A percentile compares a stretch with the other conserved stretches of the same genome.
phyloP scores from a whole-genome alignment of 1,284 basidiomycete species.

The Salmacisia buchloeana region DNA sequence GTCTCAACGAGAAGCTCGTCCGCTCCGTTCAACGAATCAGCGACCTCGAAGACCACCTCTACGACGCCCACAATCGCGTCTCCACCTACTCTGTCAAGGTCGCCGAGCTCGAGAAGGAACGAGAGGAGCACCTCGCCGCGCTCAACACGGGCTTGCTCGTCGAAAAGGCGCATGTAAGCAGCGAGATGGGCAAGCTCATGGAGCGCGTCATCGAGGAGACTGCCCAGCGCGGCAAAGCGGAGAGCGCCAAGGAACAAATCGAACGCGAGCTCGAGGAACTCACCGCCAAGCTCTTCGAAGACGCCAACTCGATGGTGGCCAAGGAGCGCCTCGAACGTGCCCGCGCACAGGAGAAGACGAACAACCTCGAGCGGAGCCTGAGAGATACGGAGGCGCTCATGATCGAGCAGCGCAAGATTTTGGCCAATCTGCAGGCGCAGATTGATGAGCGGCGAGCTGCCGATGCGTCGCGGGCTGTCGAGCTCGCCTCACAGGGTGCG shows the following conservation, averaged over 20 bases:
- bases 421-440: slow-evolving; percentile 74
- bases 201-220: slow-evolving; percentile 90
- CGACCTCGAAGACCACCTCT: slow-evolving; percentile 84
- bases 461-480: background rate
- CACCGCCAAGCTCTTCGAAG: slow-evolving; percentile 62
- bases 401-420: slow-evolving; percentile 53
- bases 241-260: slow-evolving; percentile 62
- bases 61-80: slow-evolving; percentile 67
- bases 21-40: slow-evolving; percentile 84
- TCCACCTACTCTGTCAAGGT: slow-evolving; percentile 51
- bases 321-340: slow-evolving; percentile 72
- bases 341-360: slow-evolving; percentile 73
- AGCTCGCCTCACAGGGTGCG: background rate
- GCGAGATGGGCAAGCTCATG: slow-evolving; percentile 88
- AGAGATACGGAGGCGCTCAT: slow-evolving; percentile 70
- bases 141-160: slow-evolving; percentile 74
- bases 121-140: slow-evolving; percentile 52
- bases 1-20: slow-evolving; percentile 87
- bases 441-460: slow-evolving; percentile 59
- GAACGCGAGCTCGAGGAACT: slow-evolving; percentile 70
- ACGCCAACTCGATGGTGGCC: slow-evolving; percentile 61
- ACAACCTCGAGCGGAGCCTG: slow-evolving; percentile 72
- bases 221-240: slow-evolving; percentile 77
- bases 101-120: slow-evolving; percentile 58
- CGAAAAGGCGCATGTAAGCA: slow-evolving; percentile 78